These are phyloP conservation scores for Cryptococcus floricola DNA, from an alignment of 1,284 basidiomycete genomes.

Conservation along the genomic window DNA sequence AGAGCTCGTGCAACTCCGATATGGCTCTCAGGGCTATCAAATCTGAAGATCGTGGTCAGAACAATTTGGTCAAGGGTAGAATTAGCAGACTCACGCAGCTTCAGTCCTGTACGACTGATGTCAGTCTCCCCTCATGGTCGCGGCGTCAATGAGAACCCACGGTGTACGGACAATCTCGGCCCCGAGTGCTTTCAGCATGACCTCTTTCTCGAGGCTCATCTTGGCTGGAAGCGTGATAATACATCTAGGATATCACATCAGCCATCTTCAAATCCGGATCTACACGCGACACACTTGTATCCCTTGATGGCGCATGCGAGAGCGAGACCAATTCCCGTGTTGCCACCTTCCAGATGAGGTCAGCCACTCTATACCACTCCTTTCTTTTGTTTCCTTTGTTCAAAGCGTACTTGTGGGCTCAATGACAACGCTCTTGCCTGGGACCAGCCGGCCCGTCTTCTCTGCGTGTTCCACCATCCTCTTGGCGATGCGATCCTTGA, in stretches of 20 bases:
- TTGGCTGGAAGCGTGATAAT: slow-evolving; percentile 96
- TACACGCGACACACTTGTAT: slow-evolving; percentile 38
- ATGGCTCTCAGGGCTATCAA: slow-evolving; percentile 66
- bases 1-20: slow-evolving; percentile 84
- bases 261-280: slow-evolving; percentile 71
- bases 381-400: too few relatives aligned
- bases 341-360: slow-evolving; percentile 59
- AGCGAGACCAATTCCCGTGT: slow-evolving; percentile 92
- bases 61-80: background rate
- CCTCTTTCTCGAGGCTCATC: slow-evolving; percentile 96
- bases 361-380: background rate
- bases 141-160: slow-evolving; percentile 51
- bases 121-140: slow-evolving; percentile 5
- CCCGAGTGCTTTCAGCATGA: slow-evolving; percentile 81
- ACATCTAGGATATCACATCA: slow-evolving; percentile 49
- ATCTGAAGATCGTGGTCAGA: slow-evolving; percentile 35
- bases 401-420: slow-evolving; percentile 60
- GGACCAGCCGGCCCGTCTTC: slow-evolving; percentile 74
- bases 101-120: slow-evolving; percentile 27
- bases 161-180: slow-evolving; percentile 93
- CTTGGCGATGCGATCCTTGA: slow-evolving; percentile 94
- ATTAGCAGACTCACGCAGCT: slow-evolving; percentile 28
- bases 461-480: slow-evolving; percentile 96
- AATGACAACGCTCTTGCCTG: slow-evolving; percentile 86
- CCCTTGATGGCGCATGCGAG: slow-evolving; percentile 70